Evolutionary conservation across 2,329 filamentous ascomycete genomes (phyloP).

Genomic region (Alternaria solani): DNA sequence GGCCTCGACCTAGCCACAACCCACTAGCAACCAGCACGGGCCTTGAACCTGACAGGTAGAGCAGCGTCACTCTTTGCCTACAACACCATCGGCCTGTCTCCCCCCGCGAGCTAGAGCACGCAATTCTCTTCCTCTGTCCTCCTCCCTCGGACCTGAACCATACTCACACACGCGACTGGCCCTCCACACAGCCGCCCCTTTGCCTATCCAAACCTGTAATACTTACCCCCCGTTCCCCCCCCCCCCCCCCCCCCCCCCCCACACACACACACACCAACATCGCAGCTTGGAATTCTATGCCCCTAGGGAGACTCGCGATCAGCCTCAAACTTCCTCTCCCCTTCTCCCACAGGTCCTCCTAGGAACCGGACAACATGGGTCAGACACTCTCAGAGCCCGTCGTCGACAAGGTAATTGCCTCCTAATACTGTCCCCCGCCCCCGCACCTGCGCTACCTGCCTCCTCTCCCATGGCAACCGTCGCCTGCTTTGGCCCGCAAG

Average conservation of each 20-base stretch:
- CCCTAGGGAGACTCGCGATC: constrained; percentile 31
- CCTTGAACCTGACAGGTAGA: constrained; percentile 18
- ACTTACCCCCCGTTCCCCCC: constrained; percentile 16
- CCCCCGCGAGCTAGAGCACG: constrained; percentile 30
- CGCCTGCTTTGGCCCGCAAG: constrained; percentile 15
- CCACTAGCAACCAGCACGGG: constrained; percentile 13
- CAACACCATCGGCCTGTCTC: constrained; percentile 33
- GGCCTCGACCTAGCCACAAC: constrained; percentile 22
- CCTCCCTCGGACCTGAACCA: constrained; percentile 1
- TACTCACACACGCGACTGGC: constrained; percentile 7
- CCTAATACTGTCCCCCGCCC: constrained; percentile 37
- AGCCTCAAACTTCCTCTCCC: constrained; percentile 31
- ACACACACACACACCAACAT: constrained; percentile 37
- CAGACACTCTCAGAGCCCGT: constrained; percentile 99
- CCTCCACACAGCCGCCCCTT: constrained; percentile 8
- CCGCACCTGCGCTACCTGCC: constrained; percentile 33
- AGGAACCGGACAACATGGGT: constrained; percentile 72
- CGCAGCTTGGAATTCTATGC: constrained; percentile 47
- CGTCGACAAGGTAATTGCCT: constrained; percentile 87
- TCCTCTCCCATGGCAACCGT: constrained; percentile 15
- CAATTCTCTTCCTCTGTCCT: constrained; percentile 21
- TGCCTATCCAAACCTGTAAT: constrained; percentile 15
- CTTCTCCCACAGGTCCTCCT: constrained; percentile 36
- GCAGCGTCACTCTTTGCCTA: constrained; percentile 22
- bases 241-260: too few relatives aligned